These are phyloP conservation scores for Sordariomycetes sp. DNA, from an alignment of 2,329 filamentous ascomycete genomes.

Conservation along the genomic window DNA sequence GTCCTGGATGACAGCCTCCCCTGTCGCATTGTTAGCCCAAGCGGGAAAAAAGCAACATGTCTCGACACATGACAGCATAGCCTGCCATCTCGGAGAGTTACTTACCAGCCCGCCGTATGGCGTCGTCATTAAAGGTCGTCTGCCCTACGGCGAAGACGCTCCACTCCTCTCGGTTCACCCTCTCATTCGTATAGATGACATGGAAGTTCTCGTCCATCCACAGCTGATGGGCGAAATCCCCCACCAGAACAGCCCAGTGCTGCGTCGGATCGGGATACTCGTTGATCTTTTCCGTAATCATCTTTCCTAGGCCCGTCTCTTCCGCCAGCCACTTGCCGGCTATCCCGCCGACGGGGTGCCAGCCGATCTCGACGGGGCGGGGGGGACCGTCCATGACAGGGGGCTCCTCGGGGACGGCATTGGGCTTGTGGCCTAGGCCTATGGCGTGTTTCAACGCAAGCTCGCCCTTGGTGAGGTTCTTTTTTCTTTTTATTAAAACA, in stretches of 20 bases:
- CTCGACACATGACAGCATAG: no score
- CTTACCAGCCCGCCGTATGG: constrained; percentile 31
- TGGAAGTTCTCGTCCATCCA: constrained; percentile 48
- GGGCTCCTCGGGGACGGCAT: constrained; percentile 14
- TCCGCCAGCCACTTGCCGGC: constrained; percentile 47
- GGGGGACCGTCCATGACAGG: constrained; percentile 16
- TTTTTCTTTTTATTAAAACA: constrained; percentile 9
- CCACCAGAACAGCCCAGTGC: constrained; percentile 46
- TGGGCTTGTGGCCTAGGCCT: constrained; percentile 18
- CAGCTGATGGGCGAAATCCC: constrained; percentile 40
- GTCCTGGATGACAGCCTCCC: constrained; percentile 36
- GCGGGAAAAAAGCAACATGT: constrained; percentile 1
- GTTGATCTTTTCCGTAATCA: constrained; percentile 40
- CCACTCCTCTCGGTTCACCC: constrained; percentile 31
- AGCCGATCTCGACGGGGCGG: constrained; percentile 35
- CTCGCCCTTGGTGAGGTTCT: constrained; percentile 20
- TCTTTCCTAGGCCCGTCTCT: constrained; percentile 36
- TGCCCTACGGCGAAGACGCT: constrained; percentile 34
- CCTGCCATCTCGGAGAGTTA: no score
- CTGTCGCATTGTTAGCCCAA: constrained; percentile 12
- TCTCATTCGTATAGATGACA: constrained; percentile 42
- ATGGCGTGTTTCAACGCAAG: constrained; percentile 20
- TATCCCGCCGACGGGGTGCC: constrained; percentile 43
- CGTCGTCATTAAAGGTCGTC: constrained; percentile 41
- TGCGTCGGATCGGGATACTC: constrained; percentile 45